phyloP scores from a whole-genome alignment of 2,329 filamentous ascomycete species.

The Fusarium nurragi region DNA sequence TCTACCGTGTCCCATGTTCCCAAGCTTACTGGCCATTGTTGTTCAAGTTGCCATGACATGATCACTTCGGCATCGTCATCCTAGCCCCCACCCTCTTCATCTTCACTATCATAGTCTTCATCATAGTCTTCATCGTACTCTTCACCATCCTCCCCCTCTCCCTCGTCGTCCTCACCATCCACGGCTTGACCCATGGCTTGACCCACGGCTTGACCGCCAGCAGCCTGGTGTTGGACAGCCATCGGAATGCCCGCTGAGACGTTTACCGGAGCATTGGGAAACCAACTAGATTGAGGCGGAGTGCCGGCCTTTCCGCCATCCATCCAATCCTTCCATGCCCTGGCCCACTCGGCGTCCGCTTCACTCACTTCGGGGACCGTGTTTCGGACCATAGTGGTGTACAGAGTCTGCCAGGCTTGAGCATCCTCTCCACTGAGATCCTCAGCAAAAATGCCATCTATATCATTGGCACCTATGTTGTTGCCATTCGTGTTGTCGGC shows the following conservation, averaged over 20 bases:
- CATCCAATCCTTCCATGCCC: constrained; percentile 7
- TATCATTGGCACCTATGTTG: background rate
- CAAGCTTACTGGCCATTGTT: background rate
- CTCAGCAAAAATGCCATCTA: background rate
- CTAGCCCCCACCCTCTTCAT: background rate
- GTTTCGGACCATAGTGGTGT: constrained; percentile 6
- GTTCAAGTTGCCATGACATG: background rate
- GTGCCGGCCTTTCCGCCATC: background rate
- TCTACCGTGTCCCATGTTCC: background rate
- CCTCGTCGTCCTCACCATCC: background rate
- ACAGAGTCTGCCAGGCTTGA: constrained; percentile 12
- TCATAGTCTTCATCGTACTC: background rate
- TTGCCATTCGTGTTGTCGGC: background rate
- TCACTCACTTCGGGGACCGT: constrained; percentile 4
- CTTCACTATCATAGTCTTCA: background rate
- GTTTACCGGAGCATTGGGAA: background rate
- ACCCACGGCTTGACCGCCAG: too few species aligned
- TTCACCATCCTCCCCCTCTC: background rate
- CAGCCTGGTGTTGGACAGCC: too few species aligned
- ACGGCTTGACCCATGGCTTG: too few species aligned
- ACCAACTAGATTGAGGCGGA: background rate
- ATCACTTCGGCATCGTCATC: background rate
- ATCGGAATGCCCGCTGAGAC: too few species aligned
- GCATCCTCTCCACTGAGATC: background rate
- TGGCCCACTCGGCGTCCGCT: background rate